Evolutionary conservation across 306 rosid genomes (phyloP).

Genomic region (Ziziphus jujuba): DNA sequence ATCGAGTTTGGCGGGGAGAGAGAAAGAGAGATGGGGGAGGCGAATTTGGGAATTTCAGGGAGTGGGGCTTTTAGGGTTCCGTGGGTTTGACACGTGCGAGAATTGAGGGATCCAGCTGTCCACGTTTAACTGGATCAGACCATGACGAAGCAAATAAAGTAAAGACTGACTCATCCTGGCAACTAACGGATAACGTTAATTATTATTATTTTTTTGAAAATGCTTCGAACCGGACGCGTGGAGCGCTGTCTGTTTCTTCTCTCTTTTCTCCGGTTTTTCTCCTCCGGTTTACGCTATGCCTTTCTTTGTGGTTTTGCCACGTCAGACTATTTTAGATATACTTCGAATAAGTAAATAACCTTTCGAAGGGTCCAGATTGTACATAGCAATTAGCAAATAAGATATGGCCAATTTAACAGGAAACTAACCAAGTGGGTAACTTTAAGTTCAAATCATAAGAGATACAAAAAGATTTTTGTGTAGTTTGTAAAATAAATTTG

Average conservation of each 20-base stretch:
- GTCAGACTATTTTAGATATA: not conserved
- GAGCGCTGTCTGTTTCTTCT: not conserved
- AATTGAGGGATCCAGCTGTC: conserved; percentile 51
- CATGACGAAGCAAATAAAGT: conserved; percentile 36
- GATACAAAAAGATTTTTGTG: too few relatives aligned
- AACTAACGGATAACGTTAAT: conserved; percentile 46
- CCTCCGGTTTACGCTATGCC: not conserved
- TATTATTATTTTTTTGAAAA: conserved; percentile 6
- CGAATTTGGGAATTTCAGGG: conserved; percentile 1
- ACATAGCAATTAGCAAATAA: too few relatives aligned
- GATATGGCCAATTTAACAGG: too few relatives aligned
- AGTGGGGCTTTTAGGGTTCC: conserved; percentile 35
- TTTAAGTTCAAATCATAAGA: too few relatives aligned
- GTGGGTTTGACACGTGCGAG: conserved; percentile 52
- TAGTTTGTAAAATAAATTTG: too few relatives aligned
- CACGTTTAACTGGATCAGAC: conserved; percentile 49
- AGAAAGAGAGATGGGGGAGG: not conserved
- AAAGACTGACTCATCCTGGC: conserved; percentile 60
- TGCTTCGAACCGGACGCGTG: too few relatives aligned
- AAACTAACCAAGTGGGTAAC: too few relatives aligned
- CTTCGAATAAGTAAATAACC: too few relatives aligned
- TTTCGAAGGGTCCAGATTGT: too few relatives aligned
- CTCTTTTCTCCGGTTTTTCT: not conserved
- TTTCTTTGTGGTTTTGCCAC: not conserved
- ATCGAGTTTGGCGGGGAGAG: conserved; percentile 39